These are phyloP conservation scores for Xylaria arbuscula DNA, from an alignment of 2,329 filamentous ascomycete species.

Conservation along the genomic window DNA sequence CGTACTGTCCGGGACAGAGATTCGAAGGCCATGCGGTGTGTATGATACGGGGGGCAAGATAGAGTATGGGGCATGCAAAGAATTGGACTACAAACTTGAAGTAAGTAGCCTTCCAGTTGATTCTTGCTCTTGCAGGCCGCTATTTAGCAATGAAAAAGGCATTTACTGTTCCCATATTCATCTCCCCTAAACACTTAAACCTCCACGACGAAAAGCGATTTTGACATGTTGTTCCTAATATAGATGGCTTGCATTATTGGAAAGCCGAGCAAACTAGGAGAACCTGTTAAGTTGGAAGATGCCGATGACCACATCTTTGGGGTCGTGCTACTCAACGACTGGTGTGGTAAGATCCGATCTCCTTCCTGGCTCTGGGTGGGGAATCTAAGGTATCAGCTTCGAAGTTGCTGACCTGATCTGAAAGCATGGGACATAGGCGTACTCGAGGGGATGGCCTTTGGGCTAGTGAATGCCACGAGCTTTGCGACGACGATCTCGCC, in stretches of 20 bases:
- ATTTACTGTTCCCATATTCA: not conserved
- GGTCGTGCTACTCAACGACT: conserved; percentile 71
- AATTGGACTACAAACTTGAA: conserved; percentile 59
- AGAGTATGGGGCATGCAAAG: conserved; percentile 44
- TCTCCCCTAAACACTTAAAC: not conserved
- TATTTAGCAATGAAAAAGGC: not conserved
- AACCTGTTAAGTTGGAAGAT: conserved; percentile 56
- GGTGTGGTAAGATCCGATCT: conserved; percentile 55
- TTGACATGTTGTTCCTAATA: not conserved
- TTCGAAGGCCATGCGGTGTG: conserved; percentile 43
- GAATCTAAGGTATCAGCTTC: not conserved
- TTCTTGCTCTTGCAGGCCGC: not conserved
- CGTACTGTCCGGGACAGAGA: conserved; percentile 44
- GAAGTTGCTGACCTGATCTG: not conserved
- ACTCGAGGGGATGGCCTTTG: conserved; percentile 69
- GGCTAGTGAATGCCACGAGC: conserved; percentile 70
- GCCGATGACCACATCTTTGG: conserved; percentile 71
- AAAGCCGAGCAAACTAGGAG: conserved; percentile 52
- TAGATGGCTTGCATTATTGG: conserved; percentile 57
- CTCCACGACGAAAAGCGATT: not conserved
- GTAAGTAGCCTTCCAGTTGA: not conserved
- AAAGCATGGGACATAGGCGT: conserved; percentile 69
- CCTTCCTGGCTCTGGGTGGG: not conserved
- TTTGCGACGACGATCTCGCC: conserved; percentile 70
- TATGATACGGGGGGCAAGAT: conserved; percentile 36